Evolutionary conservation across 441 rosid genomes (phyloP), one percentile per base, ranked within the genome.

Genomic region (Kokia cookei): DNA sequence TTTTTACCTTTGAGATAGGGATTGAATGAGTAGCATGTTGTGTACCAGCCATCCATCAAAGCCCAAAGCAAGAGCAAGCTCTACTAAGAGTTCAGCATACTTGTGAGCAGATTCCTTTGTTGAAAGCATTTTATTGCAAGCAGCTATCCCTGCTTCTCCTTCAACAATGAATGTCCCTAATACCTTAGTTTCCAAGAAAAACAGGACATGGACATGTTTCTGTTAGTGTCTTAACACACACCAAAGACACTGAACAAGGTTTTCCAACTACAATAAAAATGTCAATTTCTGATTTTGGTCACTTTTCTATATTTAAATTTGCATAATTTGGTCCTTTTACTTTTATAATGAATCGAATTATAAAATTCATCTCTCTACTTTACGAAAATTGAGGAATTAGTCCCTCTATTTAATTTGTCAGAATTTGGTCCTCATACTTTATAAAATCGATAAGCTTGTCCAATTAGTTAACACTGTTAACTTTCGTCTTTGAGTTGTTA

Each of bases 41-140:
- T 24, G 40, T 82, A 95, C 99, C 90, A 91, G 91, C 98, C 99
- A 95, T 13, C 97, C 99, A 71, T 95, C 98, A 70, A 93, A 91
- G 57, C 94, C 94, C 72, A 95, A 79, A 61, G 81, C 81, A 80
- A 78, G 76, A 29, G 95, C 84, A 70, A 93, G 94, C 74, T 95
- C 89, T 10, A 86, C 86, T 84, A 95, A 84, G 55, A 84, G 84
- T 73, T 87, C 88, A 3, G 99, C 98, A 82, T 88, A 90, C 76
- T 77, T 79, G 17, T 69, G 84, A 77, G 96, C 87, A 72, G 97
- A 89, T 79, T 88, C 98, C 85, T 82, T 82, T 7, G 97, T 83
- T 2, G 84, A 81, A 22, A 93, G 87, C 83, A 95, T 79, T 72
- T 87, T 84, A 55, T 81, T 75, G 78, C 96, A 88, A 48, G 72